Conservation (phyloP, 73 alveolate species). For the Tetrahymena elliotti region DNA sequence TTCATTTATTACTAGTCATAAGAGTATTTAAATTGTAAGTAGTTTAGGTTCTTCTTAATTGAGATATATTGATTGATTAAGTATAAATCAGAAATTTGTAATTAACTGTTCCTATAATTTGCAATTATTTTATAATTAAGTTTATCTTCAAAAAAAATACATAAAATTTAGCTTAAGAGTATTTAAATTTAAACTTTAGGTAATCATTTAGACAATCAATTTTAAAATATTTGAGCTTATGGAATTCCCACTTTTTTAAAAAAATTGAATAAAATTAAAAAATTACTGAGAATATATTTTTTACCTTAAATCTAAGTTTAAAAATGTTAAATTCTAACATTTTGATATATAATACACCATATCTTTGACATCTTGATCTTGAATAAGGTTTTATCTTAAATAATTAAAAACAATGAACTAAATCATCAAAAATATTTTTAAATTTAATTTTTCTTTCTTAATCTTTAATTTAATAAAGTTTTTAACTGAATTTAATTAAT, state of each 20-base stretch:
- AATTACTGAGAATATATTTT: no score
- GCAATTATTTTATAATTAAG: no score
- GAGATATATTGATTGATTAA: not conserved
- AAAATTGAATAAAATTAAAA: no score
- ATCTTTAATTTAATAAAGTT: no score
- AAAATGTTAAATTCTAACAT: not conserved
- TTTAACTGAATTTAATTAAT: no score
- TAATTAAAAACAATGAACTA: not conserved
- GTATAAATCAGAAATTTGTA: not conserved
- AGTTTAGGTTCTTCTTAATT: not conserved
- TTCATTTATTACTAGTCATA: not conserved
- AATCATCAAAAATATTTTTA: not conserved
- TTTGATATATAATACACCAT: not conserved
- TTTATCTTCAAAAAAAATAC: not conserved
- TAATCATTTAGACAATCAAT: no score
- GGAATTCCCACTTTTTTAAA: not conserved
- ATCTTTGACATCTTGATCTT: not conserved
- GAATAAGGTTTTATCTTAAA: not conserved
- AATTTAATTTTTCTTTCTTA: not conserved
- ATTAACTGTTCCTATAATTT: not conserved
- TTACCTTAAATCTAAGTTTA: not conserved
- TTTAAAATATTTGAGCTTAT: not conserved
- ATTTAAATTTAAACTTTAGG: not conserved
- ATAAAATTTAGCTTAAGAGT: not conserved
- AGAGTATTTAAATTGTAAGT: not conserved